Percentiles rank a stretch among this genome's conserved stretches.
Conservation (phyloP, 2,329 filamentous ascomycete species). For the Waltergamsia citrina region DNA sequence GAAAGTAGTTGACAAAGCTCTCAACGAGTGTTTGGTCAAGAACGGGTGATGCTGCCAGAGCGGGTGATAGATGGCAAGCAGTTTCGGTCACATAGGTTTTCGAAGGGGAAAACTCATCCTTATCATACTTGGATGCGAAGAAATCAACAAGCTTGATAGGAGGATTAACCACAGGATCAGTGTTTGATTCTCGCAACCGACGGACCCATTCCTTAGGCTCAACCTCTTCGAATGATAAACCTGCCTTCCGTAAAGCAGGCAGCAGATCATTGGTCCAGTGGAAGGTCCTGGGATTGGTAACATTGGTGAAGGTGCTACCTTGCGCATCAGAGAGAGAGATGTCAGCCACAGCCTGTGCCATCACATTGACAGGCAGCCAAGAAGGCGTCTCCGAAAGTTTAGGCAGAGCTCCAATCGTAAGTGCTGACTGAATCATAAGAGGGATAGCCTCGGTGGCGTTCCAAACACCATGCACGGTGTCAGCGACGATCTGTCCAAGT, state of each 20-base stretch:
- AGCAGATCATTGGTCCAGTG: conserved; percentile 41
- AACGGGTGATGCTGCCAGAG: conserved; percentile 25
- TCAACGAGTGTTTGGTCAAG: conserved; percentile 19
- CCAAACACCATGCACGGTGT: conserved; percentile 37
- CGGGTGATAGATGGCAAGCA: conserved; percentile 30
- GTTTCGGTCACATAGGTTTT: conserved; percentile 29
- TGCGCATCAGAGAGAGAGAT: conserved; percentile 11
- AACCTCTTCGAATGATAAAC: conserved; percentile 34
- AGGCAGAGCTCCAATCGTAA: conserved; percentile 36
- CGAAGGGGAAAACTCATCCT: conserved; percentile 28
- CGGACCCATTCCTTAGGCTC: conserved; percentile 31
- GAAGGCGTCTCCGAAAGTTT: conserved; percentile 30
- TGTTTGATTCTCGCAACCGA: conserved; percentile 29
- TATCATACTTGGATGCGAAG: conserved; percentile 24
- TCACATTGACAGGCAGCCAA: conserved; percentile 32
- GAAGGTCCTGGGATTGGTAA: conserved; percentile 36
- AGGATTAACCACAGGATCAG: conserved; percentile 35
- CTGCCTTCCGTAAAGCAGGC: conserved; percentile 31
- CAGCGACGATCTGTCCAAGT: conserved; percentile 40
- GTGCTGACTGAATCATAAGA: conserved; percentile 37
- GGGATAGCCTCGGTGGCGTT: conserved; percentile 42
- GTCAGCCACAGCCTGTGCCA: conserved; percentile 24
- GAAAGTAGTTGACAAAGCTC: conserved; percentile 26
- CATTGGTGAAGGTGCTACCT: conserved; percentile 27
- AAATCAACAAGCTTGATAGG: conserved; percentile 43